Base-by-base conservation (phyloP, 1,139 yeast genomes). In the Geotrichum reessii region DNA sequence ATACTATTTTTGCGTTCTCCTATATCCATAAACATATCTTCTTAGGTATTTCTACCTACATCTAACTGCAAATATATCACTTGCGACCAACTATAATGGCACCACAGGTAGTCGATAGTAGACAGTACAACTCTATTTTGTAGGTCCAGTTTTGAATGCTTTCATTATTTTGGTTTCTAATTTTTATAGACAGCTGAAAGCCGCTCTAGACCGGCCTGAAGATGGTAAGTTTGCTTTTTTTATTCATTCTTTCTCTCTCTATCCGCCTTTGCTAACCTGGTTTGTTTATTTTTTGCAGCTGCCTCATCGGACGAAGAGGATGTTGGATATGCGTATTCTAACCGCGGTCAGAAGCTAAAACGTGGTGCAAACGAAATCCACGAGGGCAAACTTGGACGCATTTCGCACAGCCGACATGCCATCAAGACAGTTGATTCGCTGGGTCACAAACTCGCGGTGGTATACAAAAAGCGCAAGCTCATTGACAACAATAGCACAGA, bases 281-380 rank as follows among this genome's bases (percentile, higher is more conserved):
- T 17, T 33, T 1, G n/a, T n/a, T n/a, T n/a, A n/a, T n/a, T 9
- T 7, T 37, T 37, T 37, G 44, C 27, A 58, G 67, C 62, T 17
- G 58, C 55, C 2, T 63, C 62, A 6, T 66, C 67, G 57, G 55
- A 57, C n/a, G 52, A 59, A 24, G 63, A 62, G 8, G 57, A 71
- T 12, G 53, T 57, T 25, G 61, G 61, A 14, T 62, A 65, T 12
- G 66, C 65, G 28, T 58, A 64, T 3, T 71, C 83, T 0, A 85
- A 85, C 66, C 74, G 89, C 57, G 89, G 89, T 12, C 79, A 81
- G 64, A 85, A 85, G 67, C 72, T 84, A 48, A 77, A 81, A 56
- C 76, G 78, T 48, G 79, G 78, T 1, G 75, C 84, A 5, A 73
- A 76, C 17, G 63, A 65, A 28, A 65, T 78, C 69, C 55, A 77